Conservation (phyloP, 2,329 filamentous ascomycete species). For the Colletotrichum eremochloae region DNA sequence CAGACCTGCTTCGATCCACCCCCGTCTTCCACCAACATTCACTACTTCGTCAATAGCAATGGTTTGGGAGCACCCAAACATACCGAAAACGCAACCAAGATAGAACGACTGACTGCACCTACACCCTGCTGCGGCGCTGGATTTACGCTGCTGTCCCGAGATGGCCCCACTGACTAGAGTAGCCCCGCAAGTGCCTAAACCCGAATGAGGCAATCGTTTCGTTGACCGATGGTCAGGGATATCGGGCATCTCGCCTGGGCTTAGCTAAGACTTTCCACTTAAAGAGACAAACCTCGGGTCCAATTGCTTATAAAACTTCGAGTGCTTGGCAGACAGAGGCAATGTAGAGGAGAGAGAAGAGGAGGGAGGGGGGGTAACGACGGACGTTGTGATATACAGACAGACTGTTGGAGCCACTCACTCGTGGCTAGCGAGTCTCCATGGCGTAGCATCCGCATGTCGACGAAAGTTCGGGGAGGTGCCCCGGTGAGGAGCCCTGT, state of each 20-base stretch:
- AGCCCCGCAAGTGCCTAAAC: constrained; percentile 18
- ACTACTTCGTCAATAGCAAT: not conserved
- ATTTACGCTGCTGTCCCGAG: constrained; percentile 3
- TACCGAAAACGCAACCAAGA: not conserved
- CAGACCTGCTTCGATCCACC: not conserved
- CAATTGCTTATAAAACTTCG: not conserved
- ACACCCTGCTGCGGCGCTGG: not conserved
- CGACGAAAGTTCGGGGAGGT: constrained; percentile 19
- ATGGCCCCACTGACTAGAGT: not conserved
- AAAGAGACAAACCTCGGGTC: not conserved
- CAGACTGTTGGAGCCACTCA: constrained; percentile 13
- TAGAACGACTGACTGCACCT: not conserved
- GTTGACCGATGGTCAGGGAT: constrained; percentile 17
- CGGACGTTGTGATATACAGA: constrained; percentile 7
- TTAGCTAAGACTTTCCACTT: constrained; percentile 26
- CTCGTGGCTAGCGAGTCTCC: constrained; percentile 2
- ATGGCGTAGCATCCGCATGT: constrained; percentile 29
- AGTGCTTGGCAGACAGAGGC: constrained; percentile 9
- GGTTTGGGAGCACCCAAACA: not conserved
- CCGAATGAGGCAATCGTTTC: constrained; percentile 41
- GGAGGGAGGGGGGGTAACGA: not conserved
- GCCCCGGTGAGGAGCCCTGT: constrained; percentile 28
- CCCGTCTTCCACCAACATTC: not conserved
- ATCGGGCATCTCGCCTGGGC: constrained; percentile 21
- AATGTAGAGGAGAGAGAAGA: not conserved